A percentile compares a stretch with the other conserved stretches of the same genome.
These are phyloP conservation scores for Copromyces sp. DNA, from an alignment of 495 filamentous ascomycete genomes.

Conservation along the genomic window DNA sequence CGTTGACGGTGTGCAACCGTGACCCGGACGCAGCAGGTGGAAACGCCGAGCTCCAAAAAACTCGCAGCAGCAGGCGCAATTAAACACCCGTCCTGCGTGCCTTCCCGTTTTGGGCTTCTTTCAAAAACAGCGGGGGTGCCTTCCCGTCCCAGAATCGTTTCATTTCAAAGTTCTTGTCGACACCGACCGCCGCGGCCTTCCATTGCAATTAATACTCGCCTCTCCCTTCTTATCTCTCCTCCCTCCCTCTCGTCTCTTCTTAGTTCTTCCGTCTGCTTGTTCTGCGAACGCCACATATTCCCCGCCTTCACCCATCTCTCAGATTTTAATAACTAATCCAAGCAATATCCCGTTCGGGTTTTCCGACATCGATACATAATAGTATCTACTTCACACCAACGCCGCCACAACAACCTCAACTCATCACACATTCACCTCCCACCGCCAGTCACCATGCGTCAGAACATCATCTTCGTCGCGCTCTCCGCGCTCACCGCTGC, in stretches of 20 bases:
- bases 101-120: slow-evolving; percentile 11
- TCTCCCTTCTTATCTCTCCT: slow-evolving; percentile 3
- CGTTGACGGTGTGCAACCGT: slow-evolving; percentile 3
- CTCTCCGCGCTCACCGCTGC: slow-evolving; percentile 20
- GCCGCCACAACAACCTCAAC: neutral
- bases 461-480: slow-evolving; percentile 18
- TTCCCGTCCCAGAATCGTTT: neutral
- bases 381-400: neutral
- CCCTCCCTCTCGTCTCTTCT: slow-evolving; percentile 1
- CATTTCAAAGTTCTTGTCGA: neutral
- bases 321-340: slow-evolving; percentile 1
- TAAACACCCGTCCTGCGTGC: slow-evolving; percentile 16
- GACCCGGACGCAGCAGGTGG: neutral
- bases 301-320: neutral
- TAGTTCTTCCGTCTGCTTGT: neutral
- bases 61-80: slow-evolving; percentile 12
- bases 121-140: neutral
- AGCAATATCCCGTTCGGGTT: neutral
- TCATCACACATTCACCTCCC: neutral
- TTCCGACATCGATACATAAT: neutral
- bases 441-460: slow-evolving; percentile 19
- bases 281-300: neutral
- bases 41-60: slow-evolving; percentile 12
- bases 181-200: neutral
- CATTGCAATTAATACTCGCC: neutral